Evolutionary conservation across 2,329 filamentous ascomycete genomes (phyloP).

Genomic region (Lizonia empirigonia): DNA sequence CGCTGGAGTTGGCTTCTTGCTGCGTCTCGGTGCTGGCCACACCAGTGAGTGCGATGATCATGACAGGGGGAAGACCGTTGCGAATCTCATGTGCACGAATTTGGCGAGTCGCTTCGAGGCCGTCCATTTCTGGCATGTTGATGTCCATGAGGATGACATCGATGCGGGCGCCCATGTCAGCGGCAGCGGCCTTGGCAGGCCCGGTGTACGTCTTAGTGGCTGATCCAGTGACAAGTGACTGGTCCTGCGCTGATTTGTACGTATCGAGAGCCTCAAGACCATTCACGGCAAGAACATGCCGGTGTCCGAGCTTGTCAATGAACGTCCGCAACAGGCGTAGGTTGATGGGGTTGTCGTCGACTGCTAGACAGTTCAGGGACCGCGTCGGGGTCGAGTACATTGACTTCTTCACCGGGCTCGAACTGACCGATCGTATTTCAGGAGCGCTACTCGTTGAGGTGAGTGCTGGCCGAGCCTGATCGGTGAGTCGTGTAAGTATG

Average conservation of each 20-base stretch:
- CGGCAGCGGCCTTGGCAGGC: background rate
- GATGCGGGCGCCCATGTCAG: conserved; percentile 20
- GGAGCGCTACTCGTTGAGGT: conserved; percentile 40
- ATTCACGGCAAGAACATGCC: conserved; percentile 41
- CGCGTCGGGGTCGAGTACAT: conserved; percentile 23
- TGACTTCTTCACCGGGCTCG: conserved; percentile 26
- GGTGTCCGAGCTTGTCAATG: conserved; percentile 43
- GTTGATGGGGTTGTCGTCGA: conserved; percentile 51
- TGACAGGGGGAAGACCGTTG: conserved; percentile 49
- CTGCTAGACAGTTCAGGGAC: conserved; percentile 42
- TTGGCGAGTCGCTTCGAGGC: conserved; percentile 48
- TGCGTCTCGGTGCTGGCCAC: conserved; percentile 57
- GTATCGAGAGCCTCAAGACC: conserved; percentile 46
- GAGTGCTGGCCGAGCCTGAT: conserved; percentile 32
- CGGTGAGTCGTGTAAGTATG: conserved; percentile 11
- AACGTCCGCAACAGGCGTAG: conserved; percentile 46
- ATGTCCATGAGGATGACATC: conserved; percentile 47
- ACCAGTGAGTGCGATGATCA: conserved; percentile 60
- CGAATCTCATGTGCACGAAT: conserved; percentile 55
- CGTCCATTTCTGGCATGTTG: conserved; percentile 49
- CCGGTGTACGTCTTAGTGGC: conserved; percentile 8
- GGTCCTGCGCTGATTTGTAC: conserved; percentile 31
- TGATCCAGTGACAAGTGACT: conserved; percentile 3
- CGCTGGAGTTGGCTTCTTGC: conserved; percentile 58
- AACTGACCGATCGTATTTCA: conserved; percentile 32